Conservation (phyloP, 2,329 filamentous ascomycete genomes). For the Zasmidium citrigriseum region DNA sequence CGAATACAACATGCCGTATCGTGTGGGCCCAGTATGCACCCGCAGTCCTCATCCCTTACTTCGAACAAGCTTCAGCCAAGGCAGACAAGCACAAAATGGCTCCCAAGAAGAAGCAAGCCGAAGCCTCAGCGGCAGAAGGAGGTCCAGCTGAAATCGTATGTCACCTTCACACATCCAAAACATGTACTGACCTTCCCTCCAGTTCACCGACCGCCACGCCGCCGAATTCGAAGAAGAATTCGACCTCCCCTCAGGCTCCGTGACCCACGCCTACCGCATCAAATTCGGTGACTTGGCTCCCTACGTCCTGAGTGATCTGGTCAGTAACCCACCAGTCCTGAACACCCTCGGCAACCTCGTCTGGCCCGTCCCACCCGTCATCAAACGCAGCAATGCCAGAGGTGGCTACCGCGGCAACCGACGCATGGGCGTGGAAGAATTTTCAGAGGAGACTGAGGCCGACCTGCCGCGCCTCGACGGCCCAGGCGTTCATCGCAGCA, state of each 20-base stretch:
- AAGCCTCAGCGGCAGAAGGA: neutral
- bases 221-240: neutral
- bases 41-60: neutral
- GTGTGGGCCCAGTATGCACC: neutral
- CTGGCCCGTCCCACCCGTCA: neutral
- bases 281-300: neutral
- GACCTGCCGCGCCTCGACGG: no score
- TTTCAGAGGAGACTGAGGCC: no score
- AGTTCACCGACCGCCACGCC: no score
- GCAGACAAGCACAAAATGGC: no score
- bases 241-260: neutral
- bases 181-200: no score
- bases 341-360: neutral
- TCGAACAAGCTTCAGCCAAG: no score
- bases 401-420: neutral
- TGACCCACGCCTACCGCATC: neutral
- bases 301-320: neutral
- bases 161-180: no score
- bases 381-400: neutral
- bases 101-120: neutral
- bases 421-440: no score
- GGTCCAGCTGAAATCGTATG: neutral
- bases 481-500: no score
- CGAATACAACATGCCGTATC: neutral
- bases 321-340: neutral